A percentile compares a stretch with the other conserved stretches of the same genome.
Evolutionary conservation across 805 yeast genomes (phyloP).

Genomic region (Wickerhamomyces strasburgensis): DNA sequence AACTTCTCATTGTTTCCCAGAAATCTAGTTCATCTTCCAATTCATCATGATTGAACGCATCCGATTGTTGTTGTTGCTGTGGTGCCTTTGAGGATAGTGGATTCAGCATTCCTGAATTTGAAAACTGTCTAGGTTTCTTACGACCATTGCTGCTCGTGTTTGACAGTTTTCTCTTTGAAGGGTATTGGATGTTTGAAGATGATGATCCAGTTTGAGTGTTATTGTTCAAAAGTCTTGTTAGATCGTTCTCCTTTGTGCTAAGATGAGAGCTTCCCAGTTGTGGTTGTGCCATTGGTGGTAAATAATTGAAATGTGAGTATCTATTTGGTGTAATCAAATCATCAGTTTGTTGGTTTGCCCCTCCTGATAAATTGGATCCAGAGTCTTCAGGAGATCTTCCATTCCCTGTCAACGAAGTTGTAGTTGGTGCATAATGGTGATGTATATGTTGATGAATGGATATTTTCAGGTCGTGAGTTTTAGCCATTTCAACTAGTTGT

Average conservation of each 20-base stretch:
- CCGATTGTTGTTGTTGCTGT: constrained; percentile 7
- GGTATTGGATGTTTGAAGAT: neutral
- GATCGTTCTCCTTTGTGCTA: constrained; percentile 38
- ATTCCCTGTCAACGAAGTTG: constrained; percentile 30
- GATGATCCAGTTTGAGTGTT: constrained; percentile 3
- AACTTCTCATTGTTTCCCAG: constrained; percentile 63
- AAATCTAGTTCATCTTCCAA: constrained; percentile 62
- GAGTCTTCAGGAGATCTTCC: constrained; percentile 22
- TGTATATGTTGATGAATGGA: constrained; percentile 85
- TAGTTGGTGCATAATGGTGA: constrained; percentile 53
- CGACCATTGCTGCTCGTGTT: constrained; percentile 18
- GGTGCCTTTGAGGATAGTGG: no score
- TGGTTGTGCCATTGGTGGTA: constrained; percentile 73
- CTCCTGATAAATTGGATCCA: constrained; percentile 19
- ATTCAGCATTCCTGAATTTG: constrained; percentile 2
- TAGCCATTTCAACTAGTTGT: constrained; percentile 56
- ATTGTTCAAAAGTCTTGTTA: constrained; percentile 41
- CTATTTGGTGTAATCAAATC: constrained; percentile 43
- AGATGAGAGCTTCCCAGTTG: constrained; percentile 51
- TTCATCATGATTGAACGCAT: constrained; percentile 34
- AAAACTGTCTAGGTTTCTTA: constrained; percentile 4
- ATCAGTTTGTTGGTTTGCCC: constrained; percentile 11
- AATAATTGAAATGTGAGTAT: constrained; percentile 66
- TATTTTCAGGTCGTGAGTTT: constrained; percentile 48
- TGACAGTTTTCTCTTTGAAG: constrained; percentile 16